These are phyloP conservation scores for Colletotrichum sidae DNA, from an alignment of 2,329 filamentous ascomycete genomes.

Conservation along the genomic window DNA sequence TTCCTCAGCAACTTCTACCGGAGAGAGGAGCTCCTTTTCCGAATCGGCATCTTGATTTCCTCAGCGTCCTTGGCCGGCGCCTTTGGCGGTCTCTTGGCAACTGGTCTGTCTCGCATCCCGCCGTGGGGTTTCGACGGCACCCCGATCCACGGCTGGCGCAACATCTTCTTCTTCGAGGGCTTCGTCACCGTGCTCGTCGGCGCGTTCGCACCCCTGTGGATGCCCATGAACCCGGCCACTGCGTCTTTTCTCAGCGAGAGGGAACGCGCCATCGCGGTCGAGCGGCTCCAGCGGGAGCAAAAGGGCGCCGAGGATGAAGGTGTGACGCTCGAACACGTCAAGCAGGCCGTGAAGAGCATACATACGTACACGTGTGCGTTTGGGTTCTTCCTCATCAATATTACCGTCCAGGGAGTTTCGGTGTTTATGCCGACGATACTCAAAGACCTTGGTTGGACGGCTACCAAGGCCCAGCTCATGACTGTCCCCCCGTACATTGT, in stretches of 20 bases:
- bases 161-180: constrained; percentile 74
- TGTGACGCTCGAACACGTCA: constrained; percentile 61
- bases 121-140: constrained; percentile 59
- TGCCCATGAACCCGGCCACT: constrained; percentile 61
- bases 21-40: constrained; percentile 65
- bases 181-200: constrained; percentile 64
- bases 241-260: constrained; percentile 63
- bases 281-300: constrained; percentile 62
- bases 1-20: constrained; percentile 68
- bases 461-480: constrained; percentile 55
- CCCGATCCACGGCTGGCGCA: constrained; percentile 63
- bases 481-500: constrained; percentile 58
- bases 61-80: constrained; percentile 66
- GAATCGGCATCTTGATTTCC: constrained; percentile 67
- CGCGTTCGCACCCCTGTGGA: constrained; percentile 59
- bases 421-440: constrained; percentile 64
- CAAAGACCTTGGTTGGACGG: constrained; percentile 53
- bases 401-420: constrained; percentile 66
- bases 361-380: constrained; percentile 70
- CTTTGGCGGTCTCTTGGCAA: constrained; percentile 68
- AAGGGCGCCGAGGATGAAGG: constrained; percentile 55
- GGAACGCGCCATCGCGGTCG: constrained; percentile 65
- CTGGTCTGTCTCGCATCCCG: constrained; percentile 62
- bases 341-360: constrained; percentile 63
- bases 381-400: constrained; percentile 70